These are phyloP conservation scores for Hypoxylon sp. DNA, from an alignment of 2,329 filamentous ascomycete genomes.

Conservation along the genomic window DNA sequence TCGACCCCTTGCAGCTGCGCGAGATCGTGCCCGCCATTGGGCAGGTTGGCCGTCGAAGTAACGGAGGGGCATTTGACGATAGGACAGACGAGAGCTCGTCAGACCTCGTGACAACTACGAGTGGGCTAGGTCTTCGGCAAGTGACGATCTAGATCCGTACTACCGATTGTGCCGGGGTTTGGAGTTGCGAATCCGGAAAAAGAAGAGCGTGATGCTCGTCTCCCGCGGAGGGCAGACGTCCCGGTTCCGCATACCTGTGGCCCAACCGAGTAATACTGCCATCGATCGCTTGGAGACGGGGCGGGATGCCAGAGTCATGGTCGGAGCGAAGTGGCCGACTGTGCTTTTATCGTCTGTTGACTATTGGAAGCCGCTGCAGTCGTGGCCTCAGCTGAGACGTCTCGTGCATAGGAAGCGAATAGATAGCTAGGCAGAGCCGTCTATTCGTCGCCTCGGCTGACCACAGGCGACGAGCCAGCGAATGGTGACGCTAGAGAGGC, in stretches of 20 bases:
- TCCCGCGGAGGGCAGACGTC: slow-evolving; percentile 23
- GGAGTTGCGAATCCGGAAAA: slow-evolving; percentile 28
- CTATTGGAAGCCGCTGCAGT: slow-evolving; percentile 21
- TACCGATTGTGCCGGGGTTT: slow-evolving; percentile 24
- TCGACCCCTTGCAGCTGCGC: slow-evolving; percentile 21
- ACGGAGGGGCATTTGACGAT: slow-evolving; percentile 29
- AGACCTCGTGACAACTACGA: slow-evolving; percentile 10
- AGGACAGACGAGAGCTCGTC: slow-evolving; percentile 23
- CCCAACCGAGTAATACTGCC: slow-evolving; percentile 33
- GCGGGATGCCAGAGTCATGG: slow-evolving; percentile 12
- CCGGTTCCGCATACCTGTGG: slow-evolving; percentile 25
- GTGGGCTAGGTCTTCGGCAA: slow-evolving; percentile 30
- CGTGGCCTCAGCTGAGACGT: slow-evolving; percentile 28
- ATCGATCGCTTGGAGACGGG: slow-evolving; percentile 35
- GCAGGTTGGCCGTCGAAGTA: slow-evolving; percentile 18
- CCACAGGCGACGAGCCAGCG: slow-evolving; percentile 14
- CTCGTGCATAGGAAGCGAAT: slow-evolving; percentile 16
- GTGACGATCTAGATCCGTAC: slow-evolving; percentile 32
- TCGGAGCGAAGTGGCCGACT: slow-evolving; percentile 22
- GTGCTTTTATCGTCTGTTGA: slow-evolving; percentile 13
- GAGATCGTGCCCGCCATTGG: slow-evolving; percentile 21
- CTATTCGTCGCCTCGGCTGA: slow-evolving; percentile 26
- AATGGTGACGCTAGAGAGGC: slow-evolving; percentile 25
- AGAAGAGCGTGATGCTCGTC: slow-evolving; percentile 24
- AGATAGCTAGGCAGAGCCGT: slow-evolving; percentile 9